Conservation (phyloP, 305 asterid genomes). For the Fraxinus ornus region DNA sequence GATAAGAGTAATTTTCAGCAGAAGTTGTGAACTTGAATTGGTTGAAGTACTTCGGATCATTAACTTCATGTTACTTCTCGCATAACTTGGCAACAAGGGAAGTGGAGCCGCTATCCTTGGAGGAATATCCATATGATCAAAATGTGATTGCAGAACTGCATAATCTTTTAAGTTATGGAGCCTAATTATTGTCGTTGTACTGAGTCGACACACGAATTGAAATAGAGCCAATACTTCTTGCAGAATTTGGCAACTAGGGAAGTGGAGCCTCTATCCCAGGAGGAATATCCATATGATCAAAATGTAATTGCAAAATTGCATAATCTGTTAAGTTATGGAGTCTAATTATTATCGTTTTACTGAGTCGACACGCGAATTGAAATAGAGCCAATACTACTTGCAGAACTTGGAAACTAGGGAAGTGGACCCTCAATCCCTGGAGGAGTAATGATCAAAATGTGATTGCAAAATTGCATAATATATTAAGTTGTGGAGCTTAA, state of each 20-base stretch:
- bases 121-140: conserved; percentile 70
- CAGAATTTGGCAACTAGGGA: conserved; percentile 55
- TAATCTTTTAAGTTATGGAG: conserved; percentile 8
- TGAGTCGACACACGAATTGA: neutral
- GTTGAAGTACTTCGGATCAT: conserved; percentile 37
- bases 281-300: conserved; percentile 68
- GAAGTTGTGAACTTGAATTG: conserved; percentile 25
- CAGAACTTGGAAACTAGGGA: conserved; percentile 56
- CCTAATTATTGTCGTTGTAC: too few species aligned
- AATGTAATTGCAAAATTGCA: conserved; percentile 52
- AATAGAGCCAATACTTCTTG: neutral
- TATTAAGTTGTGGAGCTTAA: too few species aligned
- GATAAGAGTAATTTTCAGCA: conserved; percentile 55
- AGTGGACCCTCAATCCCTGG: conserved; percentile 73
- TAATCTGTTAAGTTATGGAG: conserved; percentile 5
- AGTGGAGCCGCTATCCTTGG: conserved; percentile 75
- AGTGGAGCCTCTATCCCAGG: conserved; percentile 76
- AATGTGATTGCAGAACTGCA: conserved; percentile 51
- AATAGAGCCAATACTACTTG: neutral
- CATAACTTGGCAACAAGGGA: conserved; percentile 56
- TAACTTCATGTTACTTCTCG: conserved; percentile 29
- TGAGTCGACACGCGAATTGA: neutral
- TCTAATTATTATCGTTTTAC: too few species aligned
- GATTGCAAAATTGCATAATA: conserved; percentile 29
- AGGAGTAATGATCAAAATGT: conserved; percentile 65